A percentile compares a stretch with the other conserved stretches of the same genome.
phyloP scores from a whole-genome alignment of 495 filamentous ascomycete genomes.

The Daldinia loculata region DNA sequence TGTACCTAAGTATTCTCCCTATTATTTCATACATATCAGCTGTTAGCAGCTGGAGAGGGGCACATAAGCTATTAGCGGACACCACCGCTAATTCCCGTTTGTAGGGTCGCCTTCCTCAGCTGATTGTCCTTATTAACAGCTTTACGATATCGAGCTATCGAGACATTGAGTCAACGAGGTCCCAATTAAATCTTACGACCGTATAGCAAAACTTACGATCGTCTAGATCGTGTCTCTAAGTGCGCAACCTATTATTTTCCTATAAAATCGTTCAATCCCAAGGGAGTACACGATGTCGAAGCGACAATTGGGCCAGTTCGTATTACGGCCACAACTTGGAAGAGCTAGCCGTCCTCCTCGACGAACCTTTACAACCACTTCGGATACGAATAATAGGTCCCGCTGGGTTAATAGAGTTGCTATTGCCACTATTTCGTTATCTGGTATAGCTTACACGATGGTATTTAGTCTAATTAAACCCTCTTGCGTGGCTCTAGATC shows the following conservation, averaged over 20 bases:
- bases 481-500: neutral
- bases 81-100: neutral
- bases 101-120: neutral
- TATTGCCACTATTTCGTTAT: slow-evolving; percentile 35
- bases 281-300: slow-evolving; percentile 40
- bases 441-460: slow-evolving; percentile 41
- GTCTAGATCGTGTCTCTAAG: neutral
- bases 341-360: slow-evolving; percentile 31
- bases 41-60: neutral
- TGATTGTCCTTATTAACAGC: neutral
- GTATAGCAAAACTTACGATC: slow-evolving; percentile 33
- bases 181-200: slow-evolving; percentile 44
- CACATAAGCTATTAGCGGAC: neutral
- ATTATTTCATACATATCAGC: neutral
- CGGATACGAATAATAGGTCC: slow-evolving; percentile 28
- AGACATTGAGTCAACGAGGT: slow-evolving; percentile 24
- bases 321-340: slow-evolving; percentile 34
- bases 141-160: slow-evolving; percentile 19
- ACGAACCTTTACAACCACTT: slow-evolving; percentile 36
- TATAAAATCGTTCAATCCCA: slow-evolving; percentile 22
- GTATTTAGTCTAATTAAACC: slow-evolving; percentile 21
- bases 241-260: slow-evolving; percentile 1
- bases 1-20: too few species aligned
- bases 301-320: slow-evolving; percentile 34
- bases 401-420: slow-evolving; percentile 36